phyloP scores from a whole-genome alignment of 176 grass and related monocot species.

The Triticum aestivum region DNA sequence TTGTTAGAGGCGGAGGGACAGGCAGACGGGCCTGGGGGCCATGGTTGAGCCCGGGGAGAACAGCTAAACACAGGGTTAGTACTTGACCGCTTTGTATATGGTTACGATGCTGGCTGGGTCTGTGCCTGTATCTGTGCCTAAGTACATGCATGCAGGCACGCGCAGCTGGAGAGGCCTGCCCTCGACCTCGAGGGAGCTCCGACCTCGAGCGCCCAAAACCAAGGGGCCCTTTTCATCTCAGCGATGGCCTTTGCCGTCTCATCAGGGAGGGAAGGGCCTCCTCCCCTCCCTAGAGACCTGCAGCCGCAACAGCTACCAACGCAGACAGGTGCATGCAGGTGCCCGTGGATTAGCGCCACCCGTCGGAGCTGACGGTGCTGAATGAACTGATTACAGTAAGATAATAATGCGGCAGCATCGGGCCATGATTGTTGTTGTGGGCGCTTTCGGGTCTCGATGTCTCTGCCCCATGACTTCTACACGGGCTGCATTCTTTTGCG shows the following conservation, averaged over 20 bases:
- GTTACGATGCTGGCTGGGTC: background rate
- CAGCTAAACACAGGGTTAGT: background rate
- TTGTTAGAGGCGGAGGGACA: constrained; percentile 28
- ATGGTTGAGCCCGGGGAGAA: constrained; percentile 13
- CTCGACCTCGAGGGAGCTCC: constrained; percentile 2
- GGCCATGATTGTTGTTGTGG: constrained; percentile 25
- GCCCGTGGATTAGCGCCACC: background rate
- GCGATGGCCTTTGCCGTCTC: constrained; percentile 23
- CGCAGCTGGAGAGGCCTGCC: constrained; percentile 1
- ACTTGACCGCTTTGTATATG: constrained; percentile 31
- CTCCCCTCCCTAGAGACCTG: constrained; percentile 12
- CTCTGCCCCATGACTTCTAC: background rate
- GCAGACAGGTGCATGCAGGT: constrained; percentile 24
- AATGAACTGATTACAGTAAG: background rate
- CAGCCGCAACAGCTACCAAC: constrained; percentile 45
- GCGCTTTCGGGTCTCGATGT: background rate
- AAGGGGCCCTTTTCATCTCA: background rate
- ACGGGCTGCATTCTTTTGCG: constrained; percentile 23
- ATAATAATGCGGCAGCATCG: background rate
- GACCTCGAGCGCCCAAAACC: constrained; percentile 34
- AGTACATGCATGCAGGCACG: constrained; percentile 28
- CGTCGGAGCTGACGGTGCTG: background rate
- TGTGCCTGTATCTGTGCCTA: background rate
- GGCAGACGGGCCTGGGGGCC: constrained; percentile 23
- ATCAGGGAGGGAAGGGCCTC: background rate